These are phyloP conservation scores for Syncephalastrum sp. DNA, from an alignment of 371 early-diverging fungal species.

Conservation along the genomic window DNA sequence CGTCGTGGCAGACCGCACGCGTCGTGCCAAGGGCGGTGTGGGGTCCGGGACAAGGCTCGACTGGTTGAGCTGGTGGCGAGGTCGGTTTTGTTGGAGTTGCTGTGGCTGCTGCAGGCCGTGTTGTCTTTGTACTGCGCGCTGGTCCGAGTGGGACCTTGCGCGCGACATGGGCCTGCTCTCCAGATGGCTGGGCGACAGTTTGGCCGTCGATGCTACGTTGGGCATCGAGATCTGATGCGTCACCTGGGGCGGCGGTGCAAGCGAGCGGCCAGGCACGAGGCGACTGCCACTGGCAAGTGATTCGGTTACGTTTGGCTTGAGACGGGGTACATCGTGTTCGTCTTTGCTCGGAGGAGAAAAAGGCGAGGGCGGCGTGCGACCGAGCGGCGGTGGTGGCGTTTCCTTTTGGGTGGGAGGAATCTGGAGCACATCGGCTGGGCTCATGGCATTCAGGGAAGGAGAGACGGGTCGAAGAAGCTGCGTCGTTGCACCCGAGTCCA, in stretches of 20 bases:
- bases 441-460: conserved; percentile 8
- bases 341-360: not conserved
- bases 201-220: conserved; percentile 15
- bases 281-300: conserved; percentile 6
- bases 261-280: conserved; percentile 7
- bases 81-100: not conserved
- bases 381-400: not conserved
- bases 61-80: not conserved
- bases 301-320: conserved; percentile 9
- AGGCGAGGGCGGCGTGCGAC: not conserved
- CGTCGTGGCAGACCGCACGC: conserved; percentile 42
- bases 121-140: conserved; percentile 8
- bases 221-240: not conserved
- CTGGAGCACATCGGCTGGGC: conserved; percentile 9
- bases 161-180: conserved; percentile 30
- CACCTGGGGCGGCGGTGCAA: not conserved
- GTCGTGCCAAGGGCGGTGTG: conserved; percentile 30
- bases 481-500: conserved; percentile 10
- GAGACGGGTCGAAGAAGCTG: conserved; percentile 5
- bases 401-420: conserved; percentile 1
- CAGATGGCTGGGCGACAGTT: conserved; percentile 21
- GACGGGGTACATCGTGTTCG: not conserved
- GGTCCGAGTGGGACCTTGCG: conserved; percentile 44
- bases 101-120: not conserved
- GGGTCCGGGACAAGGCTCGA: conserved; percentile 1